Conservation (phyloP, 495 filamentous ascomycete species). For the Xylaria grammica region DNA sequence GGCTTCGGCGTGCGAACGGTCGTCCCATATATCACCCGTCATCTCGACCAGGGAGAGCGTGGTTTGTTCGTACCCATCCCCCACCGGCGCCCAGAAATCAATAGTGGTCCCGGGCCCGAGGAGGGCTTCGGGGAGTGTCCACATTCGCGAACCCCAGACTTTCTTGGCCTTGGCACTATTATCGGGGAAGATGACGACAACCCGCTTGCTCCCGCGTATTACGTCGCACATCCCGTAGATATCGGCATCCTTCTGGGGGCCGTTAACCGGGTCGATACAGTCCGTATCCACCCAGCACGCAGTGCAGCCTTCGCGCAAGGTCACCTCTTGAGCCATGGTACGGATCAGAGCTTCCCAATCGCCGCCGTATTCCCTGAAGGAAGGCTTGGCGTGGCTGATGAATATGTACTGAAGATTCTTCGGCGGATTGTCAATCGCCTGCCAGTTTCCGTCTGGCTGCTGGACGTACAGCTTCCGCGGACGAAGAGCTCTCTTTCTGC, state of each 20-base stretch:
- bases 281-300: neutral
- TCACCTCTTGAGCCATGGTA: neutral
- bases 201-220: conserved; percentile 39
- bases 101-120: conserved; percentile 38
- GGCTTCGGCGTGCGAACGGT: conserved; percentile 28
- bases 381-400: conserved; percentile 24
- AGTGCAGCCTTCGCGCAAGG: neutral
- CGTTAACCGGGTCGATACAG: conserved; percentile 21
- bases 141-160: conserved; percentile 45
- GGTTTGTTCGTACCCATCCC: neutral
- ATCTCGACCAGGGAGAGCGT: conserved; percentile 10
- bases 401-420: conserved; percentile 24
- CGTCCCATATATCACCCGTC: conserved; percentile 22
- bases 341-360: conserved; percentile 1
- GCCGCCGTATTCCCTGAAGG: conserved; percentile 27
- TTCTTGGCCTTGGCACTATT: conserved; percentile 13
- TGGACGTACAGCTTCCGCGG: conserved; percentile 22
- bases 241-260: conserved; percentile 28
- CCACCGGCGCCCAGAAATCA: conserved; percentile 28
- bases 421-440: conserved; percentile 1
- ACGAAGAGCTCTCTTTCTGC: neutral
- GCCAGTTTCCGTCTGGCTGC: conserved; percentile 19
- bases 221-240: conserved; percentile 49
- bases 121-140: conserved; percentile 53
- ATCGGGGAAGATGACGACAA: conserved; percentile 38